A percentile compares a stretch with the other conserved stretches of the same genome.
These are phyloP conservation scores for Albizia julibrissin DNA, from an alignment of 306 rosid species.

Conservation along the genomic window DNA sequence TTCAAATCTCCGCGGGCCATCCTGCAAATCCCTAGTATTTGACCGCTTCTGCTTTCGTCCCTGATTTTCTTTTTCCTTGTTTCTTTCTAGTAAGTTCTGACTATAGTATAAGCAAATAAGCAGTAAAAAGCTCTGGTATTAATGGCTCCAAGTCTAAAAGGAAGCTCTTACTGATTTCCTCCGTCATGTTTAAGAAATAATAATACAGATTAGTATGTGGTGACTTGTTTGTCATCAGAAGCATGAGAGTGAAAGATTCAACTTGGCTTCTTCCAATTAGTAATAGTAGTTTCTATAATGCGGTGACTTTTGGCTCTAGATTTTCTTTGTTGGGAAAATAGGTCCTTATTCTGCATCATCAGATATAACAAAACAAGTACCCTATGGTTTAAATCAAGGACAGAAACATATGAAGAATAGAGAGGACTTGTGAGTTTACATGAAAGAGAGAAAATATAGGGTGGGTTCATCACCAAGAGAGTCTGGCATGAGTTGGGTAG, in stretches of 20 bases:
- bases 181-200: background rate
- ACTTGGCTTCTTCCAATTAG: background rate
- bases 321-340: background rate
- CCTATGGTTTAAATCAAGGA: background rate
- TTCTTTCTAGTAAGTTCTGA: background rate
- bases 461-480: background rate
- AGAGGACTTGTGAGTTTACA: background rate
- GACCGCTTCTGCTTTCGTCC: background rate
- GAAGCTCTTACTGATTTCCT: background rate
- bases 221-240: background rate
- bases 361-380: background rate
- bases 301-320: background rate
- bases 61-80: background rate
- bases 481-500: background rate
- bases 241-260: background rate
- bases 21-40: background rate
- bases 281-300: no score
- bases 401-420: background rate
- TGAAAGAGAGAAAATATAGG: no score
- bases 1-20: background rate
- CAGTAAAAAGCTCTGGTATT: background rate
- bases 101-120: background rate
- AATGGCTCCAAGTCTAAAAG: no score
- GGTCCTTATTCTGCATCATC: background rate
- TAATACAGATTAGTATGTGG: background rate